Percentiles rank a stretch among this genome's conserved stretches.
phyloP scores from a whole-genome alignment of 2,329 filamentous ascomycete genomes.

The Allantophomopsis lycopodina region DNA sequence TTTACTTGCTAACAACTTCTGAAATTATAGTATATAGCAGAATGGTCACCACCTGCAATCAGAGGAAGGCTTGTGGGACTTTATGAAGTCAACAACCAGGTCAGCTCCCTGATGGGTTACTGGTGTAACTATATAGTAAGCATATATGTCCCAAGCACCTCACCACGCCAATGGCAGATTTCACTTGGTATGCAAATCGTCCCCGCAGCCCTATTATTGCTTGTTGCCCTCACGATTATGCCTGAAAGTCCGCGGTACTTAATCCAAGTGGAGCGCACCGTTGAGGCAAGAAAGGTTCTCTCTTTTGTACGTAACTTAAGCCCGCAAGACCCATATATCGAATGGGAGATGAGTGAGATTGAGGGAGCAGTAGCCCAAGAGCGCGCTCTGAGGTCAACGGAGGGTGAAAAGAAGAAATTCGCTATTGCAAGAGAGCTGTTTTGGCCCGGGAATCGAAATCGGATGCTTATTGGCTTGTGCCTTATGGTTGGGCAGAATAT shows the following conservation, averaged over 20 bases:
- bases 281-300: not conserved
- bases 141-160: conserved; percentile 5
- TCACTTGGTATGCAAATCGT: conserved; percentile 21
- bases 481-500: conserved; percentile 10
- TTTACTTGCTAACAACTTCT: not conserved
- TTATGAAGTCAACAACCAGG: conserved; percentile 15
- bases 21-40: conserved; percentile 13
- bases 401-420: not conserved
- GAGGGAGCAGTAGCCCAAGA: not conserved
- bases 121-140: conserved; percentile 13
- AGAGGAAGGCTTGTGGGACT: conserved; percentile 12
- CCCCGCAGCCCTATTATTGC: conserved; percentile 16
- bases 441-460: conserved; percentile 55
- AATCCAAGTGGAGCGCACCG: conserved; percentile 22
- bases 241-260: conserved; percentile 60
- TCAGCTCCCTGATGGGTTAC: conserved; percentile 10
- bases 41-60: conserved; percentile 12
- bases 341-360: conserved; percentile 1
- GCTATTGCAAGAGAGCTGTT: not conserved
- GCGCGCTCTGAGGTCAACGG: not conserved
- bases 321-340: conserved; percentile 1
- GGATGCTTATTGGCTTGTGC: conserved; percentile 39
- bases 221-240: conserved; percentile 35
- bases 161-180: conserved; percentile 17
- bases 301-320: conserved; percentile 1